phyloP scores from a whole-genome alignment of 73 alveolate species.

The Loxodes magnus region DNA sequence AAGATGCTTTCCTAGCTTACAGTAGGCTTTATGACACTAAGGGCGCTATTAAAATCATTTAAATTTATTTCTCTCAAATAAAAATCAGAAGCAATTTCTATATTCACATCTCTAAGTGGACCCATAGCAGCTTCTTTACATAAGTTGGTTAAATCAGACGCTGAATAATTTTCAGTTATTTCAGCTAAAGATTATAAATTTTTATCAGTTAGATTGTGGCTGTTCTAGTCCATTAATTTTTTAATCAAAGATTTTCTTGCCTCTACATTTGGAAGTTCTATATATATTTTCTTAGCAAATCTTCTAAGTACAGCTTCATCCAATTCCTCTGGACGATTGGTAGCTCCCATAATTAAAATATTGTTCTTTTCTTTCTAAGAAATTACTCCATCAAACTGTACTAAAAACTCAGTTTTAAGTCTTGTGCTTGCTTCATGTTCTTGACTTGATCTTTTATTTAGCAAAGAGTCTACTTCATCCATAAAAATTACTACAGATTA shows the following conservation, averaged over 20 bases:
- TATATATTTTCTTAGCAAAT: slow-evolving; percentile 76
- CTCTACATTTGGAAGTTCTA: slow-evolving; percentile 90
- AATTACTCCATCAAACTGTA: slow-evolving; percentile 78
- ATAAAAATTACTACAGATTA: slow-evolving; percentile 81
- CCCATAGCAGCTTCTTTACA: slow-evolving; percentile 62
- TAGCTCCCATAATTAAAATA: slow-evolving; percentile 68
- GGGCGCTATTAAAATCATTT: no score
- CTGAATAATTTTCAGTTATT: slow-evolving; percentile 45
- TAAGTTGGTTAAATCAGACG: slow-evolving; percentile 46
- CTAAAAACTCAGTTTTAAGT: slow-evolving; percentile 83
- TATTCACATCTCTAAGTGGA: slow-evolving; percentile 44
- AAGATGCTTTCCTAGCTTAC: no score
- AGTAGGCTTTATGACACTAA: no score
- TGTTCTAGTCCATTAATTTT: neutral
- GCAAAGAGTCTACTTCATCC: slow-evolving; percentile 91
- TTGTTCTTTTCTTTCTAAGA: slow-evolving; percentile 34
- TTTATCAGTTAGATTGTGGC: neutral
- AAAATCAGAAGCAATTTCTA: no score
- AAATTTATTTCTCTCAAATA: no score
- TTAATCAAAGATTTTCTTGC: neutral
- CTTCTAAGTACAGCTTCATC: slow-evolving; percentile 86
- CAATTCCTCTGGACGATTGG: slow-evolving; percentile 93
- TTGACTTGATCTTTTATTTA: slow-evolving; percentile 55
- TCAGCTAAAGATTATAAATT: neutral
- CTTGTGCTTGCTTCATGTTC: slow-evolving; percentile 63